Evolutionary conservation across 352 stramenopile genomes (phyloP), one percentile per base, ranked within the genome.

Genomic region (Phytophthora macrochlamydospora): DNA sequence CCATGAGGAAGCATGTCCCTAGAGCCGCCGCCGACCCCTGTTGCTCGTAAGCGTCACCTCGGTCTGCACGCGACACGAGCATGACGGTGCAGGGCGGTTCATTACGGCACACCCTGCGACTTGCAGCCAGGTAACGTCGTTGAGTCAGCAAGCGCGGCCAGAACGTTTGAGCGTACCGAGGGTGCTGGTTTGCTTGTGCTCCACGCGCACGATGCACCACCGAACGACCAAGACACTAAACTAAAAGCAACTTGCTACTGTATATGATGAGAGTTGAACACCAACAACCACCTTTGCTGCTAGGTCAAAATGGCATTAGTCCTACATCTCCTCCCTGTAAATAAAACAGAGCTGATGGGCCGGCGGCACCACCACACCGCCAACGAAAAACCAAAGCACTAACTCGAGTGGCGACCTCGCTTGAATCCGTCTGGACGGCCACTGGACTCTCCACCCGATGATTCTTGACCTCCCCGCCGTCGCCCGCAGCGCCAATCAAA

Each of bases 261-360:
- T 67, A 62, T 66, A 59, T 66, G 18, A 24, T 24, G 24, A 62
- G 46, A 67, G 32, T 67, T 66, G 62, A 62, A 67, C 56, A 71
- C 51, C 44, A 51, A 51, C 61, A 12, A 64, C 52, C 29, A 40
- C 49, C 24, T 31, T 50, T 18, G 44, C 59, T 38, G 50, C 61
- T 38, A 63, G 49, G 65, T 68, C 59, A 73, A 68, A 68, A 73
- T 73, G 65, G 65, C 65, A 73, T 73, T 73, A 73, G 59, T 73
- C 65, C 59, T 65, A 69, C 65, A 69, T 64, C 59, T 67, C 59
- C 58, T 72, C 59, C 29, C 65, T 73, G 65, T 68, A 73, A 69
- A 73, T 68, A 69, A 68, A 64, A 53, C 59, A 61, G 59, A 64
- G 38, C 59, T 68, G 54, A 31, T 44, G 32, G 57, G 62, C 64